Conservation (phyloP, 768 basidiomycete species). For the Cyathus striatus region DNA sequence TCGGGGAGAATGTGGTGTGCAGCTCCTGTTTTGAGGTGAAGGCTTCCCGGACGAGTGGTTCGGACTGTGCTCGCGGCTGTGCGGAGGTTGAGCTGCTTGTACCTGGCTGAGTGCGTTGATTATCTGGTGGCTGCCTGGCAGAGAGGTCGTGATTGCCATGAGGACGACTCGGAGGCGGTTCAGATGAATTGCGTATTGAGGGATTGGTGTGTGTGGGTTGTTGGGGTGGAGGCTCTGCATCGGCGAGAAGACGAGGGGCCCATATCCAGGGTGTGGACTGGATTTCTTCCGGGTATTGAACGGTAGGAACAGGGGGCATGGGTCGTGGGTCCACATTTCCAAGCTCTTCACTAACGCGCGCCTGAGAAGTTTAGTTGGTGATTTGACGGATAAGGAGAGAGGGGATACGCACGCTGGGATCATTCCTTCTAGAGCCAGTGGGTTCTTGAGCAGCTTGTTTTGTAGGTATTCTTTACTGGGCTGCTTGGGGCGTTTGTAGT, state of each 20-base stretch:
- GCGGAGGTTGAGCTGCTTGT: too few species aligned
- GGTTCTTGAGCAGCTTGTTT: constrained; percentile 53
- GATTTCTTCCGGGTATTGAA: constrained; percentile 18
- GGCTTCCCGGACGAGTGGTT: too few species aligned
- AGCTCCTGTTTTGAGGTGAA: constrained; percentile 50
- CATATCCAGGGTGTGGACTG: constrained; percentile 70
- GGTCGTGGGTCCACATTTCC: not conserved
- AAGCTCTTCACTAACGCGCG: not conserved
- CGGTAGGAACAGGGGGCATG: not conserved
- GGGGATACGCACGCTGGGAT: constrained; percentile 47
- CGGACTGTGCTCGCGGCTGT: too few species aligned
- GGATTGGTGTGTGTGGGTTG: too few species aligned
- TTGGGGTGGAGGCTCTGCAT: too few species aligned
- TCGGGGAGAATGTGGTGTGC: constrained; percentile 64
- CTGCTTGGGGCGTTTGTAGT: constrained; percentile 59
- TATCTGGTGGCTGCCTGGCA: too few species aligned
- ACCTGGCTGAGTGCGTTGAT: too few species aligned
- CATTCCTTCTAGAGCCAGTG: constrained; percentile 62
- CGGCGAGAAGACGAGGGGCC: constrained; percentile 40
- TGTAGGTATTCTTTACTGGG: constrained; percentile 65
- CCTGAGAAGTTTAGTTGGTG: constrained; percentile 9
- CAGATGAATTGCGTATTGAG: too few species aligned
- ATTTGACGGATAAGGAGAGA: constrained; percentile 5
- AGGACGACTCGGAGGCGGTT: too few species aligned
- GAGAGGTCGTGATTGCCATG: too few species aligned